Base-by-base conservation (phyloP, 768 basidiomycete species). In the Multifurca ochricompacta region DNA sequence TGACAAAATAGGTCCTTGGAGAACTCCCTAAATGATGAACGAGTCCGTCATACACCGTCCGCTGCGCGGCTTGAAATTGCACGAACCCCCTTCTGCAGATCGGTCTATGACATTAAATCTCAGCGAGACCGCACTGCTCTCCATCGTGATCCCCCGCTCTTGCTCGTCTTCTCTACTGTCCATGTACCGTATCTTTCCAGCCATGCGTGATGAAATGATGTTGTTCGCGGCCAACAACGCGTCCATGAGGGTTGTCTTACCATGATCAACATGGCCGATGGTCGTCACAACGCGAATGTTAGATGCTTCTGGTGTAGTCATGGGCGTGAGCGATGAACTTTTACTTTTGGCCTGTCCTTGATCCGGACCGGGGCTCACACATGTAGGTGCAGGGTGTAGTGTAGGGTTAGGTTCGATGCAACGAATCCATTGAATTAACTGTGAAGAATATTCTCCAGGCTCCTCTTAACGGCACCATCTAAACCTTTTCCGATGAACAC, bases 71-170 rank as follows among this genome's bases (percentile, higher is more conserved):
- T 50, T 49, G 37, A 40, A 14, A 41, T 35, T 39, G 34, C 48
- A 70, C 79, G 58, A 67, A 88, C 90, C 83, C 69, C 77, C 83
- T 34, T 76, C 69, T 21, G 64, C 62, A 34, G 65, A 68, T 48
- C 72, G 74, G 34, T 83, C 82, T 70, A 82, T 76, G 52, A 91
- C 88, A 59, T 88, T 85, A 64, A 96, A 99, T 58, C 82, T 79
- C 50, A 97, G 73, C 4, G 89, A 92, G 6, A 98, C 87, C 0
- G 96, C 94, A 67, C 90, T 93, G 60, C 90, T 91, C 70, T 99
- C 94, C 96, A 99, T 98, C 0, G 96, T 98, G 57, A 99, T 99
- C 2, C 96, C 96, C 46, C 96, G 75, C 70, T 98, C 86, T 64
- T 97, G 94, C 65, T 99, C 96, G 63, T 98, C 96, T 66, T 97